Conservation (phyloP, 1,284 basidiomycete genomes). For the Anthracocystis setariae region DNA sequence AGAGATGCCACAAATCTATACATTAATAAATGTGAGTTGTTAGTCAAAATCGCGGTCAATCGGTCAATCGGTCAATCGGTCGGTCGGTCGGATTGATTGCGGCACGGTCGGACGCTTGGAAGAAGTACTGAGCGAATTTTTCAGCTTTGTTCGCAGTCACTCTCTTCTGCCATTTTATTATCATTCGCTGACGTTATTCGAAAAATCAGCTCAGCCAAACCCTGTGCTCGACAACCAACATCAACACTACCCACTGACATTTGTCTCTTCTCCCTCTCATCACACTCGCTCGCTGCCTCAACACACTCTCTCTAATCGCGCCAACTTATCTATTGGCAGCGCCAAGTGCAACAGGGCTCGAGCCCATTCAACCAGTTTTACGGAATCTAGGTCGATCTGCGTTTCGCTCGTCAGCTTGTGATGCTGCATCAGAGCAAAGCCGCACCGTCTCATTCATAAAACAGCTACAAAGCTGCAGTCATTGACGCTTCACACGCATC, state of each 20-base stretch:
- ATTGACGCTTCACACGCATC: neutral
- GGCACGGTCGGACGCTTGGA: no score
- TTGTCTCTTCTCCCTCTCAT: neutral
- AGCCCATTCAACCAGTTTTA: no score
- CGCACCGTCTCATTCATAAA: no score
- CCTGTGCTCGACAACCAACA: neutral
- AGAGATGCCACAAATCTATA: neutral
- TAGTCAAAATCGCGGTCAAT: slow-evolving; percentile 6
- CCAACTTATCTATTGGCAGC: no score
- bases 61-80: neutral
- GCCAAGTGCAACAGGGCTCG: no score
- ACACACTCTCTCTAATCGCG: neutral
- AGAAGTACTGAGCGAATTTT: no score
- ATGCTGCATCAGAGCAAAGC: no score
- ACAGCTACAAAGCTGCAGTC: neutral
- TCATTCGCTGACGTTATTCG: slow-evolving; percentile 33
- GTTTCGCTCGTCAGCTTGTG: no score
- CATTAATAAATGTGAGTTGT: slow-evolving; percentile 23
- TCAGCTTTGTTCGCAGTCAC: no score
- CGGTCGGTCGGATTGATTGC: no score
- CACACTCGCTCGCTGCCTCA: neutral
- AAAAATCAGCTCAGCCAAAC: slow-evolving; percentile 19
- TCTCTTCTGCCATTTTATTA: no score
- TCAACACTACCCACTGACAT: neutral
- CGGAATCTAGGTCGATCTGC: no score